Base-by-base conservation (phyloP, 148 eudicot genomes). In the Fagopyrum esculentum region DNA sequence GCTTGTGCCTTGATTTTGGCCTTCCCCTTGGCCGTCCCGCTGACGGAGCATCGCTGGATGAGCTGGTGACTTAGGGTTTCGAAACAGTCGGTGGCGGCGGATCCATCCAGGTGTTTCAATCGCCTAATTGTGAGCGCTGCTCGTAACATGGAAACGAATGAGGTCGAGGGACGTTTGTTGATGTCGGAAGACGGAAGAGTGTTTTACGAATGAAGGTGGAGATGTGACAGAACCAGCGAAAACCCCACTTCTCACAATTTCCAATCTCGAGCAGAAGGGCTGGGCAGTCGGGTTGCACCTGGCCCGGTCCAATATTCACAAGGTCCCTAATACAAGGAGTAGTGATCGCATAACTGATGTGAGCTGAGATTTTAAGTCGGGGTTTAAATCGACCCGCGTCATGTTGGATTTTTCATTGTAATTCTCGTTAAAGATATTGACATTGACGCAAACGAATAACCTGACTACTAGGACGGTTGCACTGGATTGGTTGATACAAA, bases 11-110 rank as follows among this genome's bases (percentile, higher is more conserved):
- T 95, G 52, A 84, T 17, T 61, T 90, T 91, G 4, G 76, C 87
- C 78, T 95, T 95, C 0, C 99, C 99, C 66, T 95, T 95, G 1
- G 98, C 96, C 2, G 99, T 95, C 52, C 94, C 88, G 74, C 97
- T 92, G 50, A 95, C 99, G 2, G 88, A 86, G 80, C 99, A 90
- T 80, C 78, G 80, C 69, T 95, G 97, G 30, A 77, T 69, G 44
- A 92, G 77, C 57, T 88, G 90, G 63, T 74, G 82, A 61, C 82
- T 72, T 68, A 89, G 78, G 45, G 81, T 76, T 73, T 84, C 87
- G 55, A 88, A 59, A 35, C 40, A 35, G n/a, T 79, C 51, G 44
- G 43, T 9, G 68, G 68, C 8, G 85, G 68, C 7, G 9, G 43
- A 3, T 29, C 40, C 68, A 29, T 29, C 68, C 10, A 26, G 11